Evolutionary conservation across 164 flowering plant genomes (phyloP).

Genomic region (Aristolochia contorta): DNA sequence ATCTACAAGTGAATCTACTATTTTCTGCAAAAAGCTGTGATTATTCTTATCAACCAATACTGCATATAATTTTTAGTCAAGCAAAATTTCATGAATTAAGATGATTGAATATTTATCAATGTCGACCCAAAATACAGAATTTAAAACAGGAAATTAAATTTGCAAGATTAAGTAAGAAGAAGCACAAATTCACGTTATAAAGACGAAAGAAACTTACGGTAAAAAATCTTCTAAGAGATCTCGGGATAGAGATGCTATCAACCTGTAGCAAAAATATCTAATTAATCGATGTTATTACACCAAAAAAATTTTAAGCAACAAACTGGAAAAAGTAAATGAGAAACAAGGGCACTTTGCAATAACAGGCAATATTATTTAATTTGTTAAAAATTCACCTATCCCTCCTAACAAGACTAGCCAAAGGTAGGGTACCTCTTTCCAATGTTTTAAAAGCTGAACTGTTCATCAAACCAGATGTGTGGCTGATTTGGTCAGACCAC

Average conservation of each 20-base stretch:
- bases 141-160: not conserved
- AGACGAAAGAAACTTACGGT: slow-evolving; percentile 46
- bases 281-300: not conserved
- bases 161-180: not conserved
- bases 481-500: too few relatives aligned
- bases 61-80: not conserved
- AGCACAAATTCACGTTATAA: not conserved
- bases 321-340: too few relatives aligned
- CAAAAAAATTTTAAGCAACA: too few relatives aligned
- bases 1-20: slow-evolving; percentile 35
- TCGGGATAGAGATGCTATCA: slow-evolving; percentile 79
- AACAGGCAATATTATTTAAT: not conserved
- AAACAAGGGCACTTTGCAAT: too few relatives aligned
- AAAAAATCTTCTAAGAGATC: slow-evolving; percentile 76
- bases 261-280: slow-evolving; percentile 28
- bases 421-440: too few relatives aligned
- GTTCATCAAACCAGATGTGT: too few relatives aligned
- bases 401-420: too few relatives aligned
- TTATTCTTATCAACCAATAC: slow-evolving; percentile 5
- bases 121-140: not conserved
- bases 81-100: not conserved
- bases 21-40: slow-evolving; percentile 51
- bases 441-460: too few relatives aligned
- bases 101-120: not conserved
- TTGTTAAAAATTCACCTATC: too few relatives aligned